A percentile compares a stretch with the other conserved stretches of the same genome.
Conservation (phyloP, 441 rosid genomes). For the Syzygium syzygioides region DNA sequence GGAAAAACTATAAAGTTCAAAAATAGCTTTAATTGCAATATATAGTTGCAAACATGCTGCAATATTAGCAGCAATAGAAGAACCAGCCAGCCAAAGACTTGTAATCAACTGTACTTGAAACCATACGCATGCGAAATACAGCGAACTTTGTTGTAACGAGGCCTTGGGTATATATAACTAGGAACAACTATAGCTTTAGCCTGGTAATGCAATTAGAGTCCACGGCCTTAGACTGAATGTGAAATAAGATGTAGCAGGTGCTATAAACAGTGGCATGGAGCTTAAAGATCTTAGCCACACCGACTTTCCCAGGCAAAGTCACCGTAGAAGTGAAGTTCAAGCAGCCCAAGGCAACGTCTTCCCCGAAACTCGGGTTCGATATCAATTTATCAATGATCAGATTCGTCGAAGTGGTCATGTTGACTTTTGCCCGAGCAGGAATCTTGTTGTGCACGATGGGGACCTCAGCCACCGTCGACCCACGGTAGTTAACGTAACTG, state of each 20-base stretch:
- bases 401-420: slow-evolving; percentile 7
- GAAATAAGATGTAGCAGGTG: slow-evolving; percentile 17
- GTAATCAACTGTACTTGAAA: neutral
- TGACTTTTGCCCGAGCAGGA: slow-evolving; percentile 17
- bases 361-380: slow-evolving; percentile 5
- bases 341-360: slow-evolving; percentile 17
- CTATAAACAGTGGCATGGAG: slow-evolving; percentile 13
- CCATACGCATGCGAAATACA: neutral
- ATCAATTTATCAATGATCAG: slow-evolving; percentile 9
- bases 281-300: slow-evolving; percentile 18
- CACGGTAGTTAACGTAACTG: slow-evolving; percentile 8
- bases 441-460: slow-evolving; percentile 6
- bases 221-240: neutral
- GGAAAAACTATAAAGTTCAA: neutral
- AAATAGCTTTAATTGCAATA: neutral
- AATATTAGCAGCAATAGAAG: neutral
- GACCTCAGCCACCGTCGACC: slow-evolving; percentile 3
- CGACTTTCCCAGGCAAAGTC: slow-evolving; percentile 18
- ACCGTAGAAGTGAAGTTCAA: slow-evolving; percentile 22
- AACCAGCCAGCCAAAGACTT: neutral
- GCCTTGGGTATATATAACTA: neutral
- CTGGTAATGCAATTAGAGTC: slow-evolving; percentile 11
- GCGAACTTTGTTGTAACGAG: neutral
- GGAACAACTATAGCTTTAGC: slow-evolving; percentile 18
- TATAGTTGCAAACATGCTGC: neutral